Percentiles rank a stretch among this genome's conserved stretches.
Conservation (phyloP, 495 filamentous ascomycete species). For the Sordaria brevicollis region DNA sequence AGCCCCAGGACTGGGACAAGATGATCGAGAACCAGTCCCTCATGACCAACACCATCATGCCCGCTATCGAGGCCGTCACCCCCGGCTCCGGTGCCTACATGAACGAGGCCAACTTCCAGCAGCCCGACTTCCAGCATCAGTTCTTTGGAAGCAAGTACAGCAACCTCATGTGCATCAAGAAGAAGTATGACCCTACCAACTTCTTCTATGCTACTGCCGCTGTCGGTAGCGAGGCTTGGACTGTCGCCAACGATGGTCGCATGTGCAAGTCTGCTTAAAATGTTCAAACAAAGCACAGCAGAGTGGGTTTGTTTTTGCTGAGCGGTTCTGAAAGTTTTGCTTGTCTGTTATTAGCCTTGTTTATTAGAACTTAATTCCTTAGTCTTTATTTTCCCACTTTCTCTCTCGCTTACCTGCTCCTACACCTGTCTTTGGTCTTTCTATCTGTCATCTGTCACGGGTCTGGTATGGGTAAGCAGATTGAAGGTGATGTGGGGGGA, state of each 20-base stretch:
- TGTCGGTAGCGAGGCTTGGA: constrained; percentile 34
- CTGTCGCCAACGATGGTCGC: constrained; percentile 9
- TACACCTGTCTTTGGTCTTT: neutral
- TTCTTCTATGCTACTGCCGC: constrained; percentile 41
- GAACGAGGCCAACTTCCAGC: constrained; percentile 37
- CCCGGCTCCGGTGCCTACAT: constrained; percentile 33
- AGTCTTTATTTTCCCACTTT: neutral
- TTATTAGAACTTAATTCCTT: neutral
- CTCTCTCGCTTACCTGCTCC: neutral
- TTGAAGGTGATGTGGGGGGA: neutral
- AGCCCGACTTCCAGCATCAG: constrained; percentile 39
- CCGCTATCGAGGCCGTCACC: constrained; percentile 23
- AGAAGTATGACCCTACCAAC: constrained; percentile 38
- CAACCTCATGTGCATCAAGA: constrained; percentile 36
- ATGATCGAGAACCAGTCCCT: constrained; percentile 17
- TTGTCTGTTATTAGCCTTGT: neutral
- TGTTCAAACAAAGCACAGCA: neutral
- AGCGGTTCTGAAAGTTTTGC: neutral
- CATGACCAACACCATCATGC: constrained; percentile 24
- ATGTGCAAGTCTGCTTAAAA: constrained; percentile 16
- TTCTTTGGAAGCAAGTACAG: constrained; percentile 45
- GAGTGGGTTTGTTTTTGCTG: neutral
- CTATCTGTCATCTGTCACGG: neutral
- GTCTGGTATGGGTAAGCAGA: neutral
- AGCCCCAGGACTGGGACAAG: constrained; percentile 9